Conservation (phyloP, 306 rosid genomes). For the Purshia tridentata region DNA sequence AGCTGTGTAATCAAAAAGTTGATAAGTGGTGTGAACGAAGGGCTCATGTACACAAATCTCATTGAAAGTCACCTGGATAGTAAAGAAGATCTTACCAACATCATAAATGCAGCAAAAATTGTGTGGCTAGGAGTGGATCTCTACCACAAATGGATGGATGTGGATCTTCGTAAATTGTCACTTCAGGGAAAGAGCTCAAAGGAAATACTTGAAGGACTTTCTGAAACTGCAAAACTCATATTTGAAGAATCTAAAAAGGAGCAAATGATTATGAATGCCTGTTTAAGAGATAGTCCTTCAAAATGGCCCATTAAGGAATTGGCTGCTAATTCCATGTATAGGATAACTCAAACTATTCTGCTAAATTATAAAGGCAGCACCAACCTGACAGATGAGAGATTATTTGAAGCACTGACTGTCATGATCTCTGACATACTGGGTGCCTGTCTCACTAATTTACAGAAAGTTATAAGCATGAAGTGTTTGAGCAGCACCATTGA, state of each 20-base stretch:
- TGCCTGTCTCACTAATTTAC: slow-evolving; percentile 71
- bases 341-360: slow-evolving; percentile 58
- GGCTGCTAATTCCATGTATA: slow-evolving; percentile 77
- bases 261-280: slow-evolving; percentile 12
- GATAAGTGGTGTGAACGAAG: slow-evolving; percentile 50
- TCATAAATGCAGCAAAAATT: slow-evolving; percentile 54
- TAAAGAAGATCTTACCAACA: slow-evolving; percentile 40
- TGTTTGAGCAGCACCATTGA: slow-evolving; percentile 58
- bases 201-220: slow-evolving; percentile 50
- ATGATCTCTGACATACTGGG: slow-evolving; percentile 67
- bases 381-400: slow-evolving; percentile 26
- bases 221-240: slow-evolving; percentile 50
- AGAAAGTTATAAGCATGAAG: slow-evolving; percentile 39
- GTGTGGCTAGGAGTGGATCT: slow-evolving; percentile 75
- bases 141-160: slow-evolving; percentile 62
- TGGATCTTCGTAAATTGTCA: slow-evolving; percentile 61
- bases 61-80: slow-evolving; percentile 52
- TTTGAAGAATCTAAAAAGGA: slow-evolving; percentile 36
- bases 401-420: slow-evolving; percentile 39
- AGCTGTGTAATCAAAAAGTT: slow-evolving; percentile 36
- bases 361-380: slow-evolving; percentile 32
- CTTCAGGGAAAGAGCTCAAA: slow-evolving; percentile 39
- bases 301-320: slow-evolving; percentile 57
- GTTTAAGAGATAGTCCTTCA: slow-evolving; percentile 46
- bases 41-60: slow-evolving; percentile 42